Evolutionary conservation across 2,329 filamentous ascomycete genomes (phyloP).

Genomic region (Chaetomiaceae sp.): DNA sequence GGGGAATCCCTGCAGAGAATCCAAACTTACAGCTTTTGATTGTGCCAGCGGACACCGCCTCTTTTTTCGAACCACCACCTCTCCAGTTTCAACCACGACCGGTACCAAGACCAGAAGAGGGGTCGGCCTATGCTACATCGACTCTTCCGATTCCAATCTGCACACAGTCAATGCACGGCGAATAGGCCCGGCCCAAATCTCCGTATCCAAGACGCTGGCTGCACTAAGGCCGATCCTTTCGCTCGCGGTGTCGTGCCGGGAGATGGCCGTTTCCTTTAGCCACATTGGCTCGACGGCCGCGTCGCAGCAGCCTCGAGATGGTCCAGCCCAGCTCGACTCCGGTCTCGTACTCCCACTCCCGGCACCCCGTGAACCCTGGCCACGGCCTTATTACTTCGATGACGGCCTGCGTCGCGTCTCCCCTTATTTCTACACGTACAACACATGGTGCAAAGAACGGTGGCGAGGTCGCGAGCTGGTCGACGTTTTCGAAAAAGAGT

Average conservation of each 20-base stretch:
- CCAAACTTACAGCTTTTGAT: no score
- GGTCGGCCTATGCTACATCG: no score
- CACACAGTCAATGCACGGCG: no score
- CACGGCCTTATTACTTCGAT: slow-evolving; percentile 74
- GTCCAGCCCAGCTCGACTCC: slow-evolving; percentile 27
- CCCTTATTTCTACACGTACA: slow-evolving; percentile 92
- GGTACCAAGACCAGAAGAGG: no score
- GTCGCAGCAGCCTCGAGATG: neutral
- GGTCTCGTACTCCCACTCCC: neutral
- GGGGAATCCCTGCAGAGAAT: slow-evolving; percentile 7
- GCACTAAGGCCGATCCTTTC: neutral
- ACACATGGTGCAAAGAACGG: slow-evolving; percentile 88
- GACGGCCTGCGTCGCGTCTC: slow-evolving; percentile 75
- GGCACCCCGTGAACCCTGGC: slow-evolving; percentile 39
- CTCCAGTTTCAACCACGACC: no score
- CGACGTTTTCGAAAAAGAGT: slow-evolving; percentile 87
- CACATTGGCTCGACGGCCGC: slow-evolving; percentile 2
- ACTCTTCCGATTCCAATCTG: no score
- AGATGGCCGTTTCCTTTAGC: slow-evolving; percentile 14
- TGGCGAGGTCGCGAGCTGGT: slow-evolving; percentile 80
- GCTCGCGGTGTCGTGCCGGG: slow-evolving; percentile 2
- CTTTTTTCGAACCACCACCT: neutral
- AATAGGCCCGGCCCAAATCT: no score
- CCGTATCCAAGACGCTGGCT: slow-evolving; percentile 3
- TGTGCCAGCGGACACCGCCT: slow-evolving; percentile 5